Conservation (phyloP, 306 rosid species). For the Prunus campanulata region DNA sequence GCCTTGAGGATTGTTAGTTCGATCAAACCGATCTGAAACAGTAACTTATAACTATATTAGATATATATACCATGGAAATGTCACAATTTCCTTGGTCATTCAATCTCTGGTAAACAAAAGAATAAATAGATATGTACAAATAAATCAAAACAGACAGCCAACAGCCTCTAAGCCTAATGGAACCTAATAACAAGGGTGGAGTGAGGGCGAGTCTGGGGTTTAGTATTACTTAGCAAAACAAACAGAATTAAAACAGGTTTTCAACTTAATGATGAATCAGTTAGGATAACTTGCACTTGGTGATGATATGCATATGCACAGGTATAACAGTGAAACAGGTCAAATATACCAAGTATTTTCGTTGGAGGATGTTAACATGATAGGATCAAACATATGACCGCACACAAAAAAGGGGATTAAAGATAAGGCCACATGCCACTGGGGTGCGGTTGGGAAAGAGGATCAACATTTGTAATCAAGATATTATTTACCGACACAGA, state of each 20-base stretch:
- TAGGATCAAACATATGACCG: not conserved
- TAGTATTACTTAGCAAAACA: no score
- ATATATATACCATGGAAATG: conserved; percentile 3
- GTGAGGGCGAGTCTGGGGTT: not conserved
- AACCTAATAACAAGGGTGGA: not conserved
- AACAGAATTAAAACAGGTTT: no score
- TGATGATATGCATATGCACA: not conserved
- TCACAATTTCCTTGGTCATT: not conserved
- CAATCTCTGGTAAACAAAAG: not conserved
- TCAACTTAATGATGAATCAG: not conserved
- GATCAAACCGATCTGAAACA: conserved; percentile 58
- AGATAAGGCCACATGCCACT: no score
- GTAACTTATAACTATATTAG: conserved; percentile 17
- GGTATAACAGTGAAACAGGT: not conserved
- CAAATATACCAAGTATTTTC: not conserved
- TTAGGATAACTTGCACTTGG: not conserved
- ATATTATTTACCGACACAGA: not conserved
- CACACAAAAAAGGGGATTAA: no score
- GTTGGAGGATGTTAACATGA: not conserved
- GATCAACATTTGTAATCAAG: no score
- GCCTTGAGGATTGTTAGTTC: conserved; percentile 44
- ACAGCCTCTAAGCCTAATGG: not conserved
- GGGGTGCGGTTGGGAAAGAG: no score
- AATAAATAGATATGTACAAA: not conserved
- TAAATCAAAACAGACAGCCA: not conserved